Evolutionary conservation across 768 basidiomycete genomes (phyloP).

Genomic region (Naganishia vaughanmartiniae): DNA sequence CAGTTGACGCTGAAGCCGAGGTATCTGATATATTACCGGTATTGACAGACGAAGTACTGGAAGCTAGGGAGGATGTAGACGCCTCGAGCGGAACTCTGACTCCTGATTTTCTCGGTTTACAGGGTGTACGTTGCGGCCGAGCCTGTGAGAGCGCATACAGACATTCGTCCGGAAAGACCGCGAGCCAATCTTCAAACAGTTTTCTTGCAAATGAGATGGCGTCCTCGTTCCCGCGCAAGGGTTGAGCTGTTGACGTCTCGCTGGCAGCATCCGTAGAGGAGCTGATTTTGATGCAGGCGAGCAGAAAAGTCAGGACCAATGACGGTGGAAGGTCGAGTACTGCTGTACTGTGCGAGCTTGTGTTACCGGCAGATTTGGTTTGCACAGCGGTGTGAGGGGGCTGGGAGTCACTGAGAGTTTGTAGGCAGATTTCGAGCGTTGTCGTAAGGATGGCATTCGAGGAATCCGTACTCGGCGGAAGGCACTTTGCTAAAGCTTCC

Average conservation of each 20-base stretch:
- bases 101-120: background rate
- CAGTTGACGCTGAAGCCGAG: slow-evolving; percentile 10
- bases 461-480: slow-evolving; percentile 4
- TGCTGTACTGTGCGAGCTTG: background rate
- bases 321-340: slow-evolving; percentile 13
- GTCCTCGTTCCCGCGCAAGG: background rate
- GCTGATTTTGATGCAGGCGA: slow-evolving; percentile 21
- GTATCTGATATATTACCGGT: background rate
- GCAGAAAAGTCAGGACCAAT: slow-evolving; percentile 8
- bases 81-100: background rate
- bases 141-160: slow-evolving; percentile 18
- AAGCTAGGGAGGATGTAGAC: slow-evolving; percentile 1
- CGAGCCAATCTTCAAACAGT: slow-evolving; percentile 22
- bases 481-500: slow-evolving; percentile 1
- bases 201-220: slow-evolving; percentile 22
- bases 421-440: slow-evolving; percentile 16
- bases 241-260: background rate
- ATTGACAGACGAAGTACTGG: background rate
- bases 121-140: background rate
- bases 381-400: background rate
- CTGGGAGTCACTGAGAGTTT: background rate
- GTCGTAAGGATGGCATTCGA: slow-evolving; percentile 5
- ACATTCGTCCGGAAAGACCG: slow-evolving; percentile 6
- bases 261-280: background rate
- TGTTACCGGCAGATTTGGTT: background rate